A percentile compares a stretch with the other conserved stretches of the same genome.
Conservation (phyloP, 2,329 filamentous ascomycete species). For the Talaromyces sp. region DNA sequence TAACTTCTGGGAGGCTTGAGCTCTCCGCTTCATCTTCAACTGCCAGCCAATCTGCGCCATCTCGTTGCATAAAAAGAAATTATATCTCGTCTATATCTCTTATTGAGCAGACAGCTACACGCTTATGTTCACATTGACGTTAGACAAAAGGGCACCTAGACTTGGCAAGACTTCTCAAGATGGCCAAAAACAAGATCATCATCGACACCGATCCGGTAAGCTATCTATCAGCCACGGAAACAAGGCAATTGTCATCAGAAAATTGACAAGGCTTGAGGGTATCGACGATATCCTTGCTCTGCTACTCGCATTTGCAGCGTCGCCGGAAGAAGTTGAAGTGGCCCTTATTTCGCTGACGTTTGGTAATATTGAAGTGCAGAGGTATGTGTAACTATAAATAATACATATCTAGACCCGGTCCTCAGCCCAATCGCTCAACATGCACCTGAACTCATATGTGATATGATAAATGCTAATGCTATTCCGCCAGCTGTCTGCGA, state of each 20-base stretch:
- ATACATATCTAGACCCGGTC: too few species aligned
- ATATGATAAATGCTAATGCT: background rate
- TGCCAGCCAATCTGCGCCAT: background rate
- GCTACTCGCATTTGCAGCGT: slow-evolving; percentile 77
- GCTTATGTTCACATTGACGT: background rate
- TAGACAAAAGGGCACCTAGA: background rate
- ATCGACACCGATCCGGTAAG: slow-evolving; percentile 91
- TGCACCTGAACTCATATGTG: background rate
- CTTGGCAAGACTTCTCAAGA: background rate
- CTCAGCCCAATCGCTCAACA: background rate
- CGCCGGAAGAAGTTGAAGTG: slow-evolving; percentile 79
- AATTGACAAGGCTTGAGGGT: slow-evolving; percentile 45
- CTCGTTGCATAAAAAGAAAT: background rate
- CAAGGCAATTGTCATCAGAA: too few species aligned
- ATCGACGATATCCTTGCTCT: slow-evolving; percentile 90
- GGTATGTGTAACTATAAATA: slow-evolving; percentile 44
- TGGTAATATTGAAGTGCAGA: slow-evolving; percentile 85
- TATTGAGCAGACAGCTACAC: background rate
- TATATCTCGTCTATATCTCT: background rate
- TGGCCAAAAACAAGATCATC: slow-evolving; percentile 70
- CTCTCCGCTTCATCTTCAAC: background rate
- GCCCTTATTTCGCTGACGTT: slow-evolving; percentile 84
- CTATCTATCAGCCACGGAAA: background rate
- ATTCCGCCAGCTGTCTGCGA: slow-evolving; percentile 63
- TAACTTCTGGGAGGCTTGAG: slow-evolving; percentile 5